phyloP scores from a whole-genome alignment of 2,329 filamentous ascomycete genomes.

The Karstenula rhodostoma region DNA sequence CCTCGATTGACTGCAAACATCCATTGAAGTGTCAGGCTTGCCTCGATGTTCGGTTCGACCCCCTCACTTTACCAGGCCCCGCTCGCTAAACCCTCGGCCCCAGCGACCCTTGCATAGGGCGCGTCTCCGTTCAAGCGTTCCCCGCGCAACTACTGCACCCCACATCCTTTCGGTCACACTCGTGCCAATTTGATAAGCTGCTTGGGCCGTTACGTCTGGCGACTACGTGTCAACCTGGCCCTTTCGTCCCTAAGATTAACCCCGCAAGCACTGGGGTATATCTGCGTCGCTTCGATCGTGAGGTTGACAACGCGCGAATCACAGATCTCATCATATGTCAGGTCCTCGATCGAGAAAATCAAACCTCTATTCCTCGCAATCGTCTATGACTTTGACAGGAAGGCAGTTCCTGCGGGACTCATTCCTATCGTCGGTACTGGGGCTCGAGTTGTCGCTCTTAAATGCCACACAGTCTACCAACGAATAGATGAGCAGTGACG shows the following conservation, averaged over 20 bases:
- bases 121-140: conserved; percentile 8
- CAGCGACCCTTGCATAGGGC: conserved; percentile 8
- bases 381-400: background rate
- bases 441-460: too few relatives aligned
- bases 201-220: background rate
- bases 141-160: conserved; percentile 43
- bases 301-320: background rate
- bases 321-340: background rate
- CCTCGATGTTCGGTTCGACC: conserved; percentile 4
- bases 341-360: background rate
- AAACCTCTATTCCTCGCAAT: background rate
- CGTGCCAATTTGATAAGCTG: background rate
- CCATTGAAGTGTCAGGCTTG: background rate
- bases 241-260: background rate
- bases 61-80: conserved; percentile 14
- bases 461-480: conserved; percentile 15
- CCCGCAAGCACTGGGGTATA: conserved; percentile 7
- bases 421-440: background rate
- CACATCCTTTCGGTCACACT: conserved; percentile 34
- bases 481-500: conserved; percentile 8
- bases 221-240: conserved; percentile 6
- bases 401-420: background rate
- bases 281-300: background rate
- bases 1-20: background rate
- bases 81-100: conserved; percentile 27